Evolutionary conservation across 1,284 basidiomycete genomes (phyloP).

Genomic region (Cutaneotrichosporon mucoides): DNA sequence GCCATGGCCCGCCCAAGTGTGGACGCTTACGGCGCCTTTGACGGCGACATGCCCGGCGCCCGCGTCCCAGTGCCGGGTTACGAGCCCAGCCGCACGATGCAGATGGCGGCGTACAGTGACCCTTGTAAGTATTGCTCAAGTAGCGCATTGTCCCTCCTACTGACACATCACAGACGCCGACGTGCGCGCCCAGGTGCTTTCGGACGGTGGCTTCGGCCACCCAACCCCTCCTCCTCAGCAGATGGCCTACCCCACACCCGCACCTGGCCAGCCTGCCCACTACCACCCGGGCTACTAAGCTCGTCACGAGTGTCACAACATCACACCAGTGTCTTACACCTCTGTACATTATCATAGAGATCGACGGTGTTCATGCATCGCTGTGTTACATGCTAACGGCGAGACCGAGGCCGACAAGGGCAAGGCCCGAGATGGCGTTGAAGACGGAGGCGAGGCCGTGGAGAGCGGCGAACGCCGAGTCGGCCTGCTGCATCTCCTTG

Average conservation of each 20-base stretch:
- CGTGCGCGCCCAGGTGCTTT: slow-evolving; percentile 31
- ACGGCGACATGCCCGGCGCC: slow-evolving; percentile 40
- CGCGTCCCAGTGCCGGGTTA: slow-evolving; percentile 17
- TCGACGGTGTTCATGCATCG: background rate
- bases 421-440: slow-evolving; percentile 61
- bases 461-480: slow-evolving; percentile 59
- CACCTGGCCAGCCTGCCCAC: background rate
- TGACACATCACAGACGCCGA: slow-evolving; percentile 30
- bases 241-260: background rate
- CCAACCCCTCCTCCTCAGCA: slow-evolving; percentile 27
- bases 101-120: slow-evolving; percentile 45
- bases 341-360: slow-evolving; percentile 3
- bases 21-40: slow-evolving; percentile 83
- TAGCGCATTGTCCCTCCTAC: background rate
- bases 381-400: slow-evolving; percentile 47
- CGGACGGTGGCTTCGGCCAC: slow-evolving; percentile 3
- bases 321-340: background rate
- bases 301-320: too few relatives aligned
- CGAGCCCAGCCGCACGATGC: slow-evolving; percentile 68
- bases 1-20: slow-evolving; percentile 59
- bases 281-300: background rate
- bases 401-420: slow-evolving; percentile 66
- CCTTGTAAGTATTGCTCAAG: slow-evolving; percentile 53
- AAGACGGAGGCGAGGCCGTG: slow-evolving; percentile 61
- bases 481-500: slow-evolving; percentile 62